Evolutionary conservation across 306 rosid genomes (phyloP), one percentile per base, ranked within the genome.

Genomic region (Luffa aegyptiaca): DNA sequence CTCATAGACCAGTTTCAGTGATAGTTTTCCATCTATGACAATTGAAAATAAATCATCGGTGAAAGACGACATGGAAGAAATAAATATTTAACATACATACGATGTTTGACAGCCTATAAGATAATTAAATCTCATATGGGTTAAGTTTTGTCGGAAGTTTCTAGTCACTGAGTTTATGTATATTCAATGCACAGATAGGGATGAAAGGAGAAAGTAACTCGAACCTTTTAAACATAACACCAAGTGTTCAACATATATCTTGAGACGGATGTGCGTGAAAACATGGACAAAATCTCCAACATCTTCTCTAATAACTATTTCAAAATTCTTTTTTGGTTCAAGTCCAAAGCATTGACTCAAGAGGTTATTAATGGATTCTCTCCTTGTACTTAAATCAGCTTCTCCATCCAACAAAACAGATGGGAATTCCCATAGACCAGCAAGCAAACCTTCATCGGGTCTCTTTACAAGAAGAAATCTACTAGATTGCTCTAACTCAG

Each of bases 341-440:
- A 94, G 85, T 86, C 84, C 81, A 72, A 94, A 84, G 56, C 64
- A 36, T 17, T 81, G 68, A 56, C 86, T 83, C 85, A 94, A 80
- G 86, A 87, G 88, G 82, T 33, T 49, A 73, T 90, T 81, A 8
- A 83, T 84, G 52, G 85, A 89, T 83, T 85, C 81, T 82, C 88
- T 88, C 88, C 97, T 92, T 52, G 79, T 68, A 16, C 10, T 80
- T 76, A 81, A 61, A 62, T 75, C 80, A 41, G 87, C 84, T 81
- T 92, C 97, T 83, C 89, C 94, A 44, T 88, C 85, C 81, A 94
- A 37, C 65, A 76, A 81, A 81, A 86, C 90, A 74, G 98, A 94
- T 0, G 98, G 98, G 85, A 94, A 94, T 88, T 94, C 98, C 98
- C 98, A 92, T 11, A 90, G 94, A 80, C 97, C 97, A 41, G 98